Evolutionary conservation across 148 eudicot genomes (phyloP).

Genomic region (Euryodendron excelsum): DNA sequence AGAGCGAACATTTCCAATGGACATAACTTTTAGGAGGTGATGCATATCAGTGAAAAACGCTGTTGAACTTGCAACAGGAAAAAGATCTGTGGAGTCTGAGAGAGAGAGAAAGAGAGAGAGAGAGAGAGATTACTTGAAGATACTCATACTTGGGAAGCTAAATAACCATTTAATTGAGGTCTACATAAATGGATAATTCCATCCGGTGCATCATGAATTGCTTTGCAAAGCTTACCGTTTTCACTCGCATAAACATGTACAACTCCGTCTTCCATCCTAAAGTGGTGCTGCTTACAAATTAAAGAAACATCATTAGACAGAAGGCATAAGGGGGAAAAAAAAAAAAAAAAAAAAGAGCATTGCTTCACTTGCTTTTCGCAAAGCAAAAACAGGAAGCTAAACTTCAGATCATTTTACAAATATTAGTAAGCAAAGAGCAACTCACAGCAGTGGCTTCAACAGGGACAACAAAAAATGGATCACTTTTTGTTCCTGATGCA

Average conservation of each 20-base stretch:
- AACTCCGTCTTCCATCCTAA: conserved; percentile 77
- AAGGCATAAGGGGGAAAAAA: not conserved
- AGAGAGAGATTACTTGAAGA: not conserved
- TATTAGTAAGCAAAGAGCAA: conserved; percentile 2
- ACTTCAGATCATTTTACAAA: not conserved
- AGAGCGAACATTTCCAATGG: conserved; percentile 66
- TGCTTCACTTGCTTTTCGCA: not conserved
- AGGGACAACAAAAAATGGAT: conserved; percentile 51
- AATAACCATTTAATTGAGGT: not conserved
- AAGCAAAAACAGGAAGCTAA: not conserved
- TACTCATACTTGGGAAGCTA: not conserved
- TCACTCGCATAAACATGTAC: conserved; percentile 61
- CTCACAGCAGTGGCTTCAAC: conserved; percentile 56
- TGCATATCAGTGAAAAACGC: conserved; percentile 75
- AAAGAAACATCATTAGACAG: conserved; percentile 25
- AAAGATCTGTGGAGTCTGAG: conserved; percentile 56
- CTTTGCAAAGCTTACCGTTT: conserved; percentile 41
- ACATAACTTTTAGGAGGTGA: conserved; percentile 52
- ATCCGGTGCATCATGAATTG: not conserved
- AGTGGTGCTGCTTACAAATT: conserved; percentile 47
- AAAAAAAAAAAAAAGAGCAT: no score
- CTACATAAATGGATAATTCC: not conserved
- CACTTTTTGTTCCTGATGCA: conserved; percentile 27
- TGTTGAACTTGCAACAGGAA: conserved; percentile 70
- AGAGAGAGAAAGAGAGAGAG: conserved; percentile 6